phyloP scores from a whole-genome alignment of 1,284 basidiomycete genomes.

The Trametes versicolor region DNA sequence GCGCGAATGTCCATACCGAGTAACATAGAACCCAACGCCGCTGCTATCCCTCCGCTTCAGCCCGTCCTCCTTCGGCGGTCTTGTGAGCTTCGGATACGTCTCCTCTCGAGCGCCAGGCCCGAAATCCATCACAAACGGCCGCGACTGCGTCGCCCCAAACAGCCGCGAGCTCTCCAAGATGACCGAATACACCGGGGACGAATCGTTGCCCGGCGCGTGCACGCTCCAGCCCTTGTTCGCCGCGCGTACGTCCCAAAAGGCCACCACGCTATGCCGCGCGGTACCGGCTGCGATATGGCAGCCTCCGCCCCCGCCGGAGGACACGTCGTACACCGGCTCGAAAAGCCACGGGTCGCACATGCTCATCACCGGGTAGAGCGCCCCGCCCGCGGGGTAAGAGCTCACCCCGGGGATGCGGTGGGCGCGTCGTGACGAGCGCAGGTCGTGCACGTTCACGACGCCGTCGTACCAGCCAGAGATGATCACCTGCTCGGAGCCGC shows the following conservation, averaged over 20 bases:
- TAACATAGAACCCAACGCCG: constrained; percentile 53
- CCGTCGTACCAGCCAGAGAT: constrained; percentile 86
- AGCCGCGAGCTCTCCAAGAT: constrained; percentile 76
- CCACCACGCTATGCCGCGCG: constrained; percentile 76
- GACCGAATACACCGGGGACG: constrained; percentile 77
- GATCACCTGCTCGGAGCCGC: constrained; percentile 74
- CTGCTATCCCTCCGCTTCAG: constrained; percentile 50
- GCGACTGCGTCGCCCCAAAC: constrained; percentile 77
- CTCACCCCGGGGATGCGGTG: constrained; percentile 30
- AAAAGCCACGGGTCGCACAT: constrained; percentile 71
- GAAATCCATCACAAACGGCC: constrained; percentile 82
- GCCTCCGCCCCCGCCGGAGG: constrained; percentile 71
- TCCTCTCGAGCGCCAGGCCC: constrained; percentile 64
- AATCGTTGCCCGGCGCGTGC: constrained; percentile 78
- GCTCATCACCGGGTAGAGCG: constrained; percentile 63
- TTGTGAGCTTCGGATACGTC: constrained; percentile 64
- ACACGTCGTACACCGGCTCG: constrained; percentile 78
- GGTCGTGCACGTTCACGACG: constrained; percentile 72
- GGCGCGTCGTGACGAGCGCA: constrained; percentile 57
- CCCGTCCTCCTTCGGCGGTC: constrained; percentile 47
- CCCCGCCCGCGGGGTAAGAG: constrained; percentile 36
- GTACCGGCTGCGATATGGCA: constrained; percentile 76
- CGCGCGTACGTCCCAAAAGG: constrained; percentile 79
- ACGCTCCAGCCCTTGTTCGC: constrained; percentile 73
- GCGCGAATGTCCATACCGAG: constrained; percentile 54